phyloP scores from a whole-genome alignment of 345 rosid species.

The Salix arbutifolia region DNA sequence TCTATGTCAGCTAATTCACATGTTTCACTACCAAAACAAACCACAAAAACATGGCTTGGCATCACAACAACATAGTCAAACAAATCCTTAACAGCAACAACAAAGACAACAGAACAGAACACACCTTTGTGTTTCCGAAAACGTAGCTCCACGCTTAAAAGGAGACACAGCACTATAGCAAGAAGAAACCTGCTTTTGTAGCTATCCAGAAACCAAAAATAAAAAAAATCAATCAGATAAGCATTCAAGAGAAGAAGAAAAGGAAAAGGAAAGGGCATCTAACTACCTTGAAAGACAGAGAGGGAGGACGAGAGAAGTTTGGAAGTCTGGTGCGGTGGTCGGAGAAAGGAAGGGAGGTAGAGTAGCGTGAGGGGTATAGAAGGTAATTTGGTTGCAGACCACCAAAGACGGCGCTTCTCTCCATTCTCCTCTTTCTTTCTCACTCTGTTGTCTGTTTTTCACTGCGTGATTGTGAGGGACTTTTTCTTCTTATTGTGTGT shows the following conservation, averaged over 20 bases:
- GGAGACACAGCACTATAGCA: slow-evolving; percentile 29
- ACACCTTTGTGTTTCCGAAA: slow-evolving; percentile 45
- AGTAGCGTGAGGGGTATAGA: slow-evolving; percentile 35
- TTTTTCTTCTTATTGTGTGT: too few species aligned
- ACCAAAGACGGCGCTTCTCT: slow-evolving; percentile 36
- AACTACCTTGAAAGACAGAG: slow-evolving; percentile 43
- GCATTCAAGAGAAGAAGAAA: neutral
- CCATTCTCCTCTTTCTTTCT: slow-evolving; percentile 37
- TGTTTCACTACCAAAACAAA: slow-evolving; percentile 30
- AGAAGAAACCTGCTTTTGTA: slow-evolving; percentile 34
- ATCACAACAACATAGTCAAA: too few species aligned
- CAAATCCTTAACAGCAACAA: neutral
- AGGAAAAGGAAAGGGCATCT: neutral
- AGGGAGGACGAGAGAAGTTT: slow-evolving; percentile 13
- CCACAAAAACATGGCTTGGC: too few species aligned
- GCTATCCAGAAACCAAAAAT: slow-evolving; percentile 4
- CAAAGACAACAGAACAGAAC: neutral
- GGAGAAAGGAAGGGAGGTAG: slow-evolving; percentile 12
- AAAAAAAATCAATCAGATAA: too few species aligned
- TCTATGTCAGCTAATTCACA: slow-evolving; percentile 61
- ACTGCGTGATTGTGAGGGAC: neutral
- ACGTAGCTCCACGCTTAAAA: slow-evolving; percentile 30
- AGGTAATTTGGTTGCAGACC: slow-evolving; percentile 39
- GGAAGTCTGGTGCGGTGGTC: neutral
- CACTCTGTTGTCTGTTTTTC: neutral